Conservation (phyloP, 257 asterid species). For the Solanum chmielewskii region DNA sequence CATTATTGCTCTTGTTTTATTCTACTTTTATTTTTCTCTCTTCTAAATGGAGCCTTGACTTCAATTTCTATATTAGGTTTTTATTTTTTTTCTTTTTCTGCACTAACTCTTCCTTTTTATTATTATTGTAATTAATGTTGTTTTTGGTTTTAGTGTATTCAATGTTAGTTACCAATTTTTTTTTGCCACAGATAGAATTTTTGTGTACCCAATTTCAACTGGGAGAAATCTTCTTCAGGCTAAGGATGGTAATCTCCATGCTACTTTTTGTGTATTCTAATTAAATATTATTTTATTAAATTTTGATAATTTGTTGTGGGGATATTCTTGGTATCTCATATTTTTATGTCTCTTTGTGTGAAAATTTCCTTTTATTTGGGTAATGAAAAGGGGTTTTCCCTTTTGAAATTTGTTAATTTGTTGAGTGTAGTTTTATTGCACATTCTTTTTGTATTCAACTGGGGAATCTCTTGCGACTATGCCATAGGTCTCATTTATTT, state of each 20-base stretch:
- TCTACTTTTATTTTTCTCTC: neutral
- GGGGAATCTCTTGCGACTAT: neutral
- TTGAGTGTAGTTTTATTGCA: neutral
- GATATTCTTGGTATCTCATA: neutral
- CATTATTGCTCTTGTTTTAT: neutral
- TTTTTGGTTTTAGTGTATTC: neutral
- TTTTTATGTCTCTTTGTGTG: neutral
- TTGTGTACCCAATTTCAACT: neutral
- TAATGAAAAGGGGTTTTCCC: neutral
- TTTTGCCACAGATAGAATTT: neutral
- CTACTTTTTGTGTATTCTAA: neutral
- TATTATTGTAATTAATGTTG: neutral
- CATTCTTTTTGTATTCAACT: neutral
- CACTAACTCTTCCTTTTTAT: neutral
- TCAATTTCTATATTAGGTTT: neutral
- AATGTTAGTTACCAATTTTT: neutral
- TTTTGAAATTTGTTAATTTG: neutral
- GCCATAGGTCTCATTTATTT: neutral
- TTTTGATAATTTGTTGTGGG: neutral
- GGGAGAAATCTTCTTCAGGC: neutral
- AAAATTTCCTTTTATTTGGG: neutral
- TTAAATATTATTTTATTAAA: neutral
- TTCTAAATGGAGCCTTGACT: neutral
- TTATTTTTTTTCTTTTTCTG: neutral
- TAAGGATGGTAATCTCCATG: neutral